Percentiles rank a stretch among this genome's conserved stretches.
Conservation (phyloP, 2,329 filamentous ascomycete species). For the Botrytis fragariae region DNA sequence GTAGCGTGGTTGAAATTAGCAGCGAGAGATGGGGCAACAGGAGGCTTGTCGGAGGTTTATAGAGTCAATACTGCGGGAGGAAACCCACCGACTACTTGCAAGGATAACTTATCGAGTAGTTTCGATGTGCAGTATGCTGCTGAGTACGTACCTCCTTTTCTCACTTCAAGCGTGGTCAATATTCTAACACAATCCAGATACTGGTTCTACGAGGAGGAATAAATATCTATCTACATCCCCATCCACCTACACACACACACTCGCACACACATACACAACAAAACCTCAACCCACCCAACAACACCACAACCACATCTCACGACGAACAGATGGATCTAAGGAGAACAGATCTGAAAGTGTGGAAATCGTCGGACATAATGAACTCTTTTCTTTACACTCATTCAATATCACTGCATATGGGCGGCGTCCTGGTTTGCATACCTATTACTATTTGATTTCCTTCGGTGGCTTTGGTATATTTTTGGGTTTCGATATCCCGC, state of each 20-base stretch:
- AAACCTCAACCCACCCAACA: neutral
- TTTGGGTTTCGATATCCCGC: neutral
- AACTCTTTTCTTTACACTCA: neutral
- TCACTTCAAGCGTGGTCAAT: neutral
- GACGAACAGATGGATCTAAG: neutral
- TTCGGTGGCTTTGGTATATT: neutral
- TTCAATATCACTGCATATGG: slow-evolving; percentile 13
- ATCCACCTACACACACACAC: neutral
- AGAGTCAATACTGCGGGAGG: slow-evolving; percentile 83
- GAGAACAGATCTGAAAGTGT: neutral
- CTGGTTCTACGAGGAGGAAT: slow-evolving; percentile 34
- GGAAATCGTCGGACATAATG: neutral
- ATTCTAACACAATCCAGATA: slow-evolving; percentile 30
- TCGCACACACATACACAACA: neutral
- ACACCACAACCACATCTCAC: neutral
- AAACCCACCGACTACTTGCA: slow-evolving; percentile 69
- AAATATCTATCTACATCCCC: neutral
- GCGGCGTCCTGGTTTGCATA: slow-evolving; percentile 3
- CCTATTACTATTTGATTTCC: neutral
- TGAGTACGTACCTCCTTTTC: slow-evolving; percentile 62
- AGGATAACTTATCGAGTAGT: slow-evolving; percentile 52
- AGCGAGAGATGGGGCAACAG: slow-evolving; percentile 53
- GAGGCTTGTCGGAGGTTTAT: slow-evolving; percentile 72
- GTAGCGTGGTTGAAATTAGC: slow-evolving; percentile 80
- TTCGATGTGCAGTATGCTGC: slow-evolving; percentile 81